Evolutionary conservation across 2,329 filamentous ascomycete species (phyloP).

Genomic region (Ramularia collo-cygni): DNA sequence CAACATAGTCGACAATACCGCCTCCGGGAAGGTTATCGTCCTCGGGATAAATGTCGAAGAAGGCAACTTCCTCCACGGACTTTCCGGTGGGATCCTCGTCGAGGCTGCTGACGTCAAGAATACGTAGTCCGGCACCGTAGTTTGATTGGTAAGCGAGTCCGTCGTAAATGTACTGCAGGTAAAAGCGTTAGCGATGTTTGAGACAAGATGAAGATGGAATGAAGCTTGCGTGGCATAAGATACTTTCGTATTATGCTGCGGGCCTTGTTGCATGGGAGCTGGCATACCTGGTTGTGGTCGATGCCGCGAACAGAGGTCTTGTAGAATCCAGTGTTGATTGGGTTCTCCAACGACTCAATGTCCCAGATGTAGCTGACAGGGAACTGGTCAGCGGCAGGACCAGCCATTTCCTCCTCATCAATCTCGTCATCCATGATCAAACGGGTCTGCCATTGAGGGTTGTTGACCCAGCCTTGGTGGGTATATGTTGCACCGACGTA

Average conservation of each 20-base stretch:
- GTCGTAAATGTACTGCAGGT: constrained; percentile 35
- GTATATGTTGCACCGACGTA: constrained; percentile 47
- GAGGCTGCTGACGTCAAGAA: constrained; percentile 33
- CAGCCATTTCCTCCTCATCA: constrained; percentile 36
- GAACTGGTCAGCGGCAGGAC: constrained; percentile 12
- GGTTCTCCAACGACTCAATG: constrained; percentile 39
- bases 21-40: constrained; percentile 37
- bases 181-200: too few species aligned
- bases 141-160: constrained; percentile 34
- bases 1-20: constrained; percentile 30
- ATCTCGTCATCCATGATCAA: constrained; percentile 49
- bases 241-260: too few species aligned
- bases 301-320: constrained; percentile 30
- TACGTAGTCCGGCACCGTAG: constrained; percentile 33
- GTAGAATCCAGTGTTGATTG: constrained; percentile 36
- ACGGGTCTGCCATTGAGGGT: constrained; percentile 35
- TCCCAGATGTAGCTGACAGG: constrained; percentile 45
- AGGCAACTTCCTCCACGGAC: constrained; percentile 41
- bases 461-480: constrained; percentile 49
- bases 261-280: too few species aligned
- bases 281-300: constrained; percentile 41
- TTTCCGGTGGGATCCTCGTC: constrained; percentile 41
- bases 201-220: too few species aligned
- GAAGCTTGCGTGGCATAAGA: too few species aligned
- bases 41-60: constrained; percentile 47